phyloP scores from a whole-genome alignment of 441 rosid genomes.

The Populus tomentosa region DNA sequence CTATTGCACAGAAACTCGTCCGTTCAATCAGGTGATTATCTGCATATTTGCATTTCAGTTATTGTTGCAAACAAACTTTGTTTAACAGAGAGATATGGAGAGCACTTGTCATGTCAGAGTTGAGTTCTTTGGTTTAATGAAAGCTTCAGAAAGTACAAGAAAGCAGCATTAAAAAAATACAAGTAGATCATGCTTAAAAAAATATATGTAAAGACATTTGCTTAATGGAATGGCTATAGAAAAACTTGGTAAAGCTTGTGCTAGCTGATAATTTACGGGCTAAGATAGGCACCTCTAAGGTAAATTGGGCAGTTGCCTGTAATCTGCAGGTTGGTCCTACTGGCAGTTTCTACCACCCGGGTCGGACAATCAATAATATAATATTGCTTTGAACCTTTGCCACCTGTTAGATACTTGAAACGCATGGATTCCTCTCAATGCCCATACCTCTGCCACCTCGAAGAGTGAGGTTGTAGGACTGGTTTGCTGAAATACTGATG shows the following conservation, averaged over 20 bases:
- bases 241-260: neutral
- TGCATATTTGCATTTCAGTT: neutral
- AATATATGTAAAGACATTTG: neutral
- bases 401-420: neutral
- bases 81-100: neutral
- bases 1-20: constrained; percentile 96
- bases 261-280: neutral
- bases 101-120: neutral
- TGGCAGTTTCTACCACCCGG: neutral
- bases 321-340: neutral
- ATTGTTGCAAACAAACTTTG: neutral
- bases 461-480: neutral
- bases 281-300: neutral
- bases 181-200: neutral
- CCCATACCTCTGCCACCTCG: neutral
- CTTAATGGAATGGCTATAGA: neutral
- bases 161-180: neutral
- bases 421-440: neutral
- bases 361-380: neutral
- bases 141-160: neutral
- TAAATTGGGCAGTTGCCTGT: neutral
- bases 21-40: constrained; percentile 73
- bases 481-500: neutral
- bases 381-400: neutral
- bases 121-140: neutral